Conservation (phyloP, 305 asterid genomes). For the Rubia tinctorum region DNA sequence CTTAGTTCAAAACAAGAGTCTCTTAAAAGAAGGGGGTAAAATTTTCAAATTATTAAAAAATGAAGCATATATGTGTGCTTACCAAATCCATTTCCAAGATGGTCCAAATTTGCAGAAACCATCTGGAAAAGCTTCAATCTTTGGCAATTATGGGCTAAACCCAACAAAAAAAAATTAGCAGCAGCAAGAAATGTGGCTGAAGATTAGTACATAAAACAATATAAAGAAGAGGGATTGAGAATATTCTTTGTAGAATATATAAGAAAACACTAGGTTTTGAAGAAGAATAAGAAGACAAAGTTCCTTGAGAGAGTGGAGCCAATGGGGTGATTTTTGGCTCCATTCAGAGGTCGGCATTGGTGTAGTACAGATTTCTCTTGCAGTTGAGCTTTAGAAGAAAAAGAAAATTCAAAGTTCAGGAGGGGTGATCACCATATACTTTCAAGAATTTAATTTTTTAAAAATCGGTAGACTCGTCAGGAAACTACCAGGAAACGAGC, state of each 20-base stretch:
- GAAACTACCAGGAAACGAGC: slow-evolving; percentile 2
- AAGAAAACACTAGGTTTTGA: not conserved
- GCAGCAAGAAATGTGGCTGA: not conserved
- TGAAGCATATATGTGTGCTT: not conserved
- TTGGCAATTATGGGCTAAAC: not conserved
- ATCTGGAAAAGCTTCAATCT: not conserved
- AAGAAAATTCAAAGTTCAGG: not conserved
- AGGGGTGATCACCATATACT: not conserved
- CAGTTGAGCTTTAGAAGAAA: not conserved
- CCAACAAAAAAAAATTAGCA: not conserved
- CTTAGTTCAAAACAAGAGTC: no score
- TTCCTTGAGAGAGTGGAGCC: not conserved
- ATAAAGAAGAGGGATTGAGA: not conserved
- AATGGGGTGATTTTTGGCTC: not conserved
- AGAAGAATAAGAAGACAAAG: slow-evolving; percentile 2
- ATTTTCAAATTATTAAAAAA: not conserved
- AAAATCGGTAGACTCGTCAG: not conserved
- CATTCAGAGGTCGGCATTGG: not conserved
- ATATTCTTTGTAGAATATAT: not conserved
- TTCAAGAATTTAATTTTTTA: not conserved
- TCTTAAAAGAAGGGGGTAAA: no score
- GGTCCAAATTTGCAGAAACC: not conserved
- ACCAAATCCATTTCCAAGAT: not conserved
- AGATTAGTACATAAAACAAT: not conserved
- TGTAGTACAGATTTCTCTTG: not conserved